Percentiles rank a stretch among this genome's conserved stretches.
phyloP scores from a whole-genome alignment of 2,329 filamentous ascomycete species.

The Trichoderma sp. region DNA sequence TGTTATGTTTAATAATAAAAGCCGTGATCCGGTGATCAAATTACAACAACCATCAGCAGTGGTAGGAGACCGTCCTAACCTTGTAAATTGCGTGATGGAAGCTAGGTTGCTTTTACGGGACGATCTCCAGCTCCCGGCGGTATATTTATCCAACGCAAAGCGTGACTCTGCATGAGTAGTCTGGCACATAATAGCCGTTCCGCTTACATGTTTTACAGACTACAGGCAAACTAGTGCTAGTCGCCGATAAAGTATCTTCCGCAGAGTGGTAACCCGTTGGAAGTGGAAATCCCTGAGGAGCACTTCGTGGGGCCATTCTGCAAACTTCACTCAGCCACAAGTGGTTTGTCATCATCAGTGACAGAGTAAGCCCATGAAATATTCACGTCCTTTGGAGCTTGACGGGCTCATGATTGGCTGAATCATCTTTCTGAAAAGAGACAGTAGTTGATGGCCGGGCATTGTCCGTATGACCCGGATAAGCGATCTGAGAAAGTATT shows the following conservation, averaged over 20 bases:
- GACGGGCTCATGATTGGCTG: background rate
- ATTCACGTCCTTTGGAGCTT: background rate
- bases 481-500: background rate
- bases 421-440: background rate
- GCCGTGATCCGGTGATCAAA: background rate
- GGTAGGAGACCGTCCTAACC: background rate
- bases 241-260: background rate
- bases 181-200: background rate
- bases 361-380: background rate
- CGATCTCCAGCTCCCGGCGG: background rate
- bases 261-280: background rate
- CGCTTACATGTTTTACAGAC: background rate
- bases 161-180: background rate
- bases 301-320: background rate
- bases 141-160: background rate
- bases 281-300: background rate
- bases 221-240: background rate
- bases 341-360: background rate
- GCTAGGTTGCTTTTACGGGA: background rate
- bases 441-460: background rate
- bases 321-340: background rate
- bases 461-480: conserved; percentile 2
- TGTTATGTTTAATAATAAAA: background rate
- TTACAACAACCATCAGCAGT: background rate
- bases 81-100: conserved; percentile 1